phyloP scores from a whole-genome alignment of 2,329 filamentous ascomycete genomes.

The Ophiostoma novo-ulmi region DNA sequence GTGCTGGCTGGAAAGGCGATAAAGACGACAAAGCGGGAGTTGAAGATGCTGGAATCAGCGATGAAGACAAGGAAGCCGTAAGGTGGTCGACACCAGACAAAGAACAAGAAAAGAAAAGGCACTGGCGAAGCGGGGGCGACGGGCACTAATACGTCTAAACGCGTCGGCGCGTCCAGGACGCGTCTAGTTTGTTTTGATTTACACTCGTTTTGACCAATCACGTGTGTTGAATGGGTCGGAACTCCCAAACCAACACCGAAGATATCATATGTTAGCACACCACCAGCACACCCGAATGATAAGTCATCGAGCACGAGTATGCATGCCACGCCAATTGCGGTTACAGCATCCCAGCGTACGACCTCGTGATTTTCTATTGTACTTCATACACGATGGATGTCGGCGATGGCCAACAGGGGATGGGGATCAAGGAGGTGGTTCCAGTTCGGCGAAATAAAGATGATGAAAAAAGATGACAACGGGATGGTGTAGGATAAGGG shows the following conservation, averaged over 20 bases:
- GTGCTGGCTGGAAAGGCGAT: background rate
- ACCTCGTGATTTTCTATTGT: background rate
- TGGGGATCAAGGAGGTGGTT: background rate
- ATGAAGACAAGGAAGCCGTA: background rate
- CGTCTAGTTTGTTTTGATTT: slow-evolving; percentile 27
- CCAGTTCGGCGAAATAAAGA: background rate
- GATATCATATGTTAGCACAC: background rate
- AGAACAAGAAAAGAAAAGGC: background rate
- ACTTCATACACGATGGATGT: background rate
- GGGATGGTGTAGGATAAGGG: background rate
- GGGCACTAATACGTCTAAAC: slow-evolving; percentile 18
- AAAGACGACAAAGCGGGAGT: background rate
- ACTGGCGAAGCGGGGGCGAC: slow-evolving; percentile 11
- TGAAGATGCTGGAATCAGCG: background rate
- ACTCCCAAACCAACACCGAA: slow-evolving; percentile 16
- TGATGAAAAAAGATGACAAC: background rate
- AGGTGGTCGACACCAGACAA: background rate
- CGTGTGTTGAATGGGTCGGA: slow-evolving; percentile 3
- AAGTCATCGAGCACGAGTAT: background rate
- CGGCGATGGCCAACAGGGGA: background rate
- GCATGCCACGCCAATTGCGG: background rate
- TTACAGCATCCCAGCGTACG: background rate
- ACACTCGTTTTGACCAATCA: slow-evolving; percentile 25
- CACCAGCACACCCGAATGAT: background rate
- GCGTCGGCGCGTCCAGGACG: slow-evolving; percentile 24